Conservation (phyloP, 2,329 filamentous ascomycete genomes). For the Nemania serpens region DNA sequence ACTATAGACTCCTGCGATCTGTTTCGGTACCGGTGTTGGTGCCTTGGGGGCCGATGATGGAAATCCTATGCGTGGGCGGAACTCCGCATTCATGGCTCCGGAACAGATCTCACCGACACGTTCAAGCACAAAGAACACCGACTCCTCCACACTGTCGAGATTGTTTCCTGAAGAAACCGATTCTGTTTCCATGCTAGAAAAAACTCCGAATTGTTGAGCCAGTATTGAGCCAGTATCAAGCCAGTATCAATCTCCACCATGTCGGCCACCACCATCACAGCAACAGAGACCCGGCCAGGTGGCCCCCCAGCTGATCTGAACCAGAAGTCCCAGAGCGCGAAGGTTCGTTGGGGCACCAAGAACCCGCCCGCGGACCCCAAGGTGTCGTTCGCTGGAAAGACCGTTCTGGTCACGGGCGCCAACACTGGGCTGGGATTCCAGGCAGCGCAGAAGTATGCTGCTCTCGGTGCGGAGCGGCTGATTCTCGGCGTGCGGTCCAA, state of each 20-base stretch:
- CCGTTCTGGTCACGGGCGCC: slow-evolving; percentile 21
- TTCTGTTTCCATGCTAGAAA: no score
- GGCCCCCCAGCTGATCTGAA: slow-evolving; percentile 6
- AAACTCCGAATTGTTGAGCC: no score
- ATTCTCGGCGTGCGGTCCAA: slow-evolving; percentile 17
- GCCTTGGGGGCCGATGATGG: no score
- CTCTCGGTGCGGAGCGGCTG: slow-evolving; percentile 1
- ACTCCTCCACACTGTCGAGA: no score
- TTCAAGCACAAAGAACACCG: no score
- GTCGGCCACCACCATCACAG: slow-evolving; percentile 1
- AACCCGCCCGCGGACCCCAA: slow-evolving; percentile 6
- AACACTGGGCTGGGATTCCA: slow-evolving; percentile 11
- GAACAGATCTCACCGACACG: no score
- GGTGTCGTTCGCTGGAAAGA: slow-evolving; percentile 11
- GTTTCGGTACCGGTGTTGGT: no score
- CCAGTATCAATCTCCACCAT: not conserved
- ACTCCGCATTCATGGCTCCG: no score
- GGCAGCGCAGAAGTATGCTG: slow-evolving; percentile 18
- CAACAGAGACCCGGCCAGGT: not conserved
- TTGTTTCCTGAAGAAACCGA: no score
- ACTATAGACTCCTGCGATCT: no score
- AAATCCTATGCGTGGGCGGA: no score
- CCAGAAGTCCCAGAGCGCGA: not conserved
- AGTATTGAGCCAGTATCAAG: not conserved
- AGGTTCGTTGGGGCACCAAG: not conserved